Conservation (phyloP, 257 asterid species). For the Solanum dulcamara region DNA sequence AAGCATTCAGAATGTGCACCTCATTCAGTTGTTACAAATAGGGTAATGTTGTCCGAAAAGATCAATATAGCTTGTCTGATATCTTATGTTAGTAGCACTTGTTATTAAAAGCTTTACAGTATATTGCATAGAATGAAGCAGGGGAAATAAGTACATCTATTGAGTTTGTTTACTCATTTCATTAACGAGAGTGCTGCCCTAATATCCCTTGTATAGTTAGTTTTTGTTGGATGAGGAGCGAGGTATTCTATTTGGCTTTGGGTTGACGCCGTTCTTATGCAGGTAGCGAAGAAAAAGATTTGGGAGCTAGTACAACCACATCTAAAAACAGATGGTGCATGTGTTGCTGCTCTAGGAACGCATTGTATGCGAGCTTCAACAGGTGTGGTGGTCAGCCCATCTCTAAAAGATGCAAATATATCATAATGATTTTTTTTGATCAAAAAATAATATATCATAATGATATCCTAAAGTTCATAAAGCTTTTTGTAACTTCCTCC, state of each 20-base stretch:
- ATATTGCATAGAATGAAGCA: not conserved
- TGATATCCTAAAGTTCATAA: not conserved
- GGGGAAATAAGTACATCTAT: not conserved
- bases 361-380: constrained; percentile 54
- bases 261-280: constrained; percentile 3
- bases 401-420: constrained; percentile 66
- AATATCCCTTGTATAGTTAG: not conserved
- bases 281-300: constrained; percentile 89
- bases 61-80: not conserved
- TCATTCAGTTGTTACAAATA: not conserved
- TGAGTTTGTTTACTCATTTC: not conserved
- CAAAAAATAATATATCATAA: constrained; percentile 62
- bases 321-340: constrained; percentile 52
- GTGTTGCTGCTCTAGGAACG: constrained; percentile 41
- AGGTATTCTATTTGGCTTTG: not conserved
- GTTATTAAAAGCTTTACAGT: not conserved
- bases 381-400: constrained; percentile 40
- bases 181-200: not conserved
- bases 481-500: not conserved
- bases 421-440: constrained; percentile 47
- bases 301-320: constrained; percentile 90
- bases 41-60: not conserved
- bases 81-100: not conserved
- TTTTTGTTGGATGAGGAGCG: not conserved
- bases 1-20: not conserved